Conservation (phyloP, 768 basidiomycete genomes). For the Leccinum boreale region DNA sequence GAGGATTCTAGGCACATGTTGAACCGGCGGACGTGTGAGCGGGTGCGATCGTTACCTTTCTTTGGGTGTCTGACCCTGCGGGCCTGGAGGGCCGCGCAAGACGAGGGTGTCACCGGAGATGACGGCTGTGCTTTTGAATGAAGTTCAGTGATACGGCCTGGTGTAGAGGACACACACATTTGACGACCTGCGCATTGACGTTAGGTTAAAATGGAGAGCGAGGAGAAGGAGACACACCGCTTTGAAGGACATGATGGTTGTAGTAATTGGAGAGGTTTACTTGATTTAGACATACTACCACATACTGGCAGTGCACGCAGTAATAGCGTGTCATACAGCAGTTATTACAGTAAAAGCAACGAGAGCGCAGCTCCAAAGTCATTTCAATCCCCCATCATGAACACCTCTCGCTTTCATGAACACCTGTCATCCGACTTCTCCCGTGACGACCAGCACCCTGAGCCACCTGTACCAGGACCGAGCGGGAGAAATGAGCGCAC, state of each 20-base stretch:
- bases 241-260: constrained; percentile 61
- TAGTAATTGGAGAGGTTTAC: background rate
- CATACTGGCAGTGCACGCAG: no score
- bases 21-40: background rate
- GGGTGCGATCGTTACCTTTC: constrained; percentile 57
- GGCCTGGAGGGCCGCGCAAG: constrained; percentile 69
- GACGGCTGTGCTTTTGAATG: constrained; percentile 52
- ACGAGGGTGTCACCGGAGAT: constrained; percentile 89
- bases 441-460: constrained; percentile 14
- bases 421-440: constrained; percentile 24
- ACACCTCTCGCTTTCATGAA: constrained; percentile 29
- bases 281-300: no score
- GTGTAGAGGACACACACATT: constrained; percentile 42
- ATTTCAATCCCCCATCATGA: constrained; percentile 20
- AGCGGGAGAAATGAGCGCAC: constrained; percentile 6
- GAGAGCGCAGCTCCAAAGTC: background rate
- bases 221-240: constrained; percentile 48
- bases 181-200: constrained; percentile 44
- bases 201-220: background rate
- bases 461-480: background rate
- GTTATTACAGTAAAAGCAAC: constrained; percentile 8
- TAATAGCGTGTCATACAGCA: constrained; percentile 1
- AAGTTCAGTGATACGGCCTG: constrained; percentile 15
- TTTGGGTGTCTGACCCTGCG: constrained; percentile 86
- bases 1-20: constrained; percentile 55